phyloP scores from a whole-genome alignment of 352 stramenopile genomes.

The Pythium pyrilobum region DNA sequence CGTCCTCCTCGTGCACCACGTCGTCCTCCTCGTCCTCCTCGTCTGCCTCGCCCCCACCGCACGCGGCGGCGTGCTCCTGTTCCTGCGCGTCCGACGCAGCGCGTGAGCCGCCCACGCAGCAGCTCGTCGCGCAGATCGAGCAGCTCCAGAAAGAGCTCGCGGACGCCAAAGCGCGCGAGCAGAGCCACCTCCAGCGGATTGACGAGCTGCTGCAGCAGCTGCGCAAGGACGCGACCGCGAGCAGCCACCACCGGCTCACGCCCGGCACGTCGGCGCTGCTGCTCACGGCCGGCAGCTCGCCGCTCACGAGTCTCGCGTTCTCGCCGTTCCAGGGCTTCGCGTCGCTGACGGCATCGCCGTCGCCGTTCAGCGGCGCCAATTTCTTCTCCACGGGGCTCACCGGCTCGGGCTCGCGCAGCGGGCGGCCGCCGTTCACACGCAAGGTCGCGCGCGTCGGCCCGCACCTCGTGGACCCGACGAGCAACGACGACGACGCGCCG shows the following conservation, averaged over 20 bases:
- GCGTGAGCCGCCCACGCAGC: neutral
- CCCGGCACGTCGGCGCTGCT: constrained; percentile 2
- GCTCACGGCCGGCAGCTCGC: constrained; percentile 16
- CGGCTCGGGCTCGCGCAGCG: neutral
- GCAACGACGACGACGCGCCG: constrained; percentile 7
- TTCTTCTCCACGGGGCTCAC: constrained; percentile 16
- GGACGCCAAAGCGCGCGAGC: constrained; percentile 18
- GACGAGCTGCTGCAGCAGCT: constrained; percentile 23
- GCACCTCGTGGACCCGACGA: constrained; percentile 21
- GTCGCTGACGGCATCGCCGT: constrained; percentile 15
- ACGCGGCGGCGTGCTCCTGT: neutral
- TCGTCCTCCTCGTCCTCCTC: neutral
- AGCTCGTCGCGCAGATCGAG: constrained; percentile 15
- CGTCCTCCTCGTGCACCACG: neutral
- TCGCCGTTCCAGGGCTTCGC: constrained; percentile 18
- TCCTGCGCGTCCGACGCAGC: neutral
- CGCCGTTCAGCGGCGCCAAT: constrained; percentile 12
- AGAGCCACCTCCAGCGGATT: constrained; percentile 20
- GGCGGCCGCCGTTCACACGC: constrained; percentile 13
- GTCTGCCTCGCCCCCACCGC: neutral
- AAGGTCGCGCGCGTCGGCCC: constrained; percentile 19
- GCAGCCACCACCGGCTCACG: neutral
- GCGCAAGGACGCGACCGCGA: constrained; percentile 10
- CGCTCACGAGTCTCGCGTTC: constrained; percentile 20
- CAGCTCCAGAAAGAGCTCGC: constrained; percentile 20